Evolutionary conservation across 2,329 filamentous ascomycete species (phyloP).

Genomic region (Nemania sp.): DNA sequence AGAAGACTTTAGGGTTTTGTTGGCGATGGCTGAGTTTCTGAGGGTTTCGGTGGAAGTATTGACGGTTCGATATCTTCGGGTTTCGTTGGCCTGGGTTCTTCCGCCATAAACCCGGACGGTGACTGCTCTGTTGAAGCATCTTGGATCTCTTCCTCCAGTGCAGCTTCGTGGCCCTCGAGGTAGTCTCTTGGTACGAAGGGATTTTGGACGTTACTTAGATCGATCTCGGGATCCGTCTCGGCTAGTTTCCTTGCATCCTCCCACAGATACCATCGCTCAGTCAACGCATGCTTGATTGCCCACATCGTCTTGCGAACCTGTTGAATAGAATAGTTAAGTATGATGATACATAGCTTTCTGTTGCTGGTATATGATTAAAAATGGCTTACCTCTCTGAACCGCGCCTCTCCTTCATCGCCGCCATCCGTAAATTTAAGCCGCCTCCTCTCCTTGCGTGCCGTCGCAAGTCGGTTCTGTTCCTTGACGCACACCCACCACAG

Average conservation of each 20-base stretch:
- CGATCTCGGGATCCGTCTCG: slow-evolving; percentile 73
- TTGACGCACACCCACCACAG: slow-evolving; percentile 96
- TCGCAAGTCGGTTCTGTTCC: slow-evolving; percentile 91
- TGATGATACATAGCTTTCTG: not conserved
- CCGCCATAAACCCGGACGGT: slow-evolving; percentile 33
- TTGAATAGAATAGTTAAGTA: slow-evolving; percentile 16
- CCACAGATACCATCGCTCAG: slow-evolving; percentile 91
- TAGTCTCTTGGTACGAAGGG: slow-evolving; percentile 62
- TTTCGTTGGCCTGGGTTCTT: slow-evolving; percentile 28
- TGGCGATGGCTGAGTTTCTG: slow-evolving; percentile 41
- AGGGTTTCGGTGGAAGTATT: slow-evolving; percentile 28
- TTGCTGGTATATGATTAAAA: not conserved
- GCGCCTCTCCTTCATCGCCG: slow-evolving; percentile 50
- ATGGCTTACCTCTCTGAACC: slow-evolving; percentile 72
- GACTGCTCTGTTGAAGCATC: slow-evolving; percentile 28
- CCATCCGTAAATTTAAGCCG: slow-evolving; percentile 76
- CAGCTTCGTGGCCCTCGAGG: slow-evolving; percentile 42
- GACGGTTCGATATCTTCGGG: slow-evolving; percentile 31
- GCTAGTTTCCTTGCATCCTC: slow-evolving; percentile 78
- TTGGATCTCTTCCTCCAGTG: slow-evolving; percentile 48
- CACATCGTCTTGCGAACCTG: slow-evolving; percentile 83
- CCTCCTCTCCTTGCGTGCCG: slow-evolving; percentile 75
- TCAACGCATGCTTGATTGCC: slow-evolving; percentile 84
- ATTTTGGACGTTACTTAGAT: slow-evolving; percentile 64
- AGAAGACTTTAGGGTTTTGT: slow-evolving; percentile 40